A percentile compares a stretch with the other conserved stretches of the same genome.
phyloP scores from a whole-genome alignment of 2,329 filamentous ascomycete species.

The Hymenoscyphus linearis region DNA sequence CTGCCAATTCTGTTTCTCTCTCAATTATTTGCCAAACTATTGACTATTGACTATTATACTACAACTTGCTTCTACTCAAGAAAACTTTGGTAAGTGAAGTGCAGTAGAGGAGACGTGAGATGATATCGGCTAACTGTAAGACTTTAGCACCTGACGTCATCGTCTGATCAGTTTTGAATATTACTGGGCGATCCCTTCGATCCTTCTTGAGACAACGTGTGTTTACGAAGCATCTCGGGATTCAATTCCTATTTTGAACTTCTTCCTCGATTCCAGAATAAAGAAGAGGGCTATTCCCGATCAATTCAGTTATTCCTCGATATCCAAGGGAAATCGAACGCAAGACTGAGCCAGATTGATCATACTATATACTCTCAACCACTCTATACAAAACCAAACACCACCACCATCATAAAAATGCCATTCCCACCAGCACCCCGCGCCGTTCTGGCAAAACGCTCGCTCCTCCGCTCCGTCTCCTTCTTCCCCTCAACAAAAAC shows the following conservation, averaged over 20 bases:
- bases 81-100: not conserved
- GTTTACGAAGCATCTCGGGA: not conserved
- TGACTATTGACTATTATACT: too few species aligned
- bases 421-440: slow-evolving; percentile 4
- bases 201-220: not conserved
- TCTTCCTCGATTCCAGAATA: not conserved
- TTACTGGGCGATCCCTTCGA: not conserved
- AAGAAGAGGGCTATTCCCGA: not conserved
- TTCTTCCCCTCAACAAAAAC: slow-evolving; percentile 35
- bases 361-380: too few species aligned
- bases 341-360: not conserved
- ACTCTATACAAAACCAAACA: not conserved
- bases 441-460: slow-evolving; percentile 4
- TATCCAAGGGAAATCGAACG: not conserved
- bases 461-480: not conserved
- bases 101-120: not conserved
- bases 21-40: too few species aligned
- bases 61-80: too few species aligned
- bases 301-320: not conserved
- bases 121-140: not conserved
- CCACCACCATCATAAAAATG: not conserved
- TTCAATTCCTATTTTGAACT: not conserved
- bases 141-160: not conserved
- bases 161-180: not conserved
- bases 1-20: not conserved